Percentiles rank a stretch among this genome's conserved stretches.
Conservation (phyloP, 345 rosid genomes). For the Garcia nutans region DNA sequence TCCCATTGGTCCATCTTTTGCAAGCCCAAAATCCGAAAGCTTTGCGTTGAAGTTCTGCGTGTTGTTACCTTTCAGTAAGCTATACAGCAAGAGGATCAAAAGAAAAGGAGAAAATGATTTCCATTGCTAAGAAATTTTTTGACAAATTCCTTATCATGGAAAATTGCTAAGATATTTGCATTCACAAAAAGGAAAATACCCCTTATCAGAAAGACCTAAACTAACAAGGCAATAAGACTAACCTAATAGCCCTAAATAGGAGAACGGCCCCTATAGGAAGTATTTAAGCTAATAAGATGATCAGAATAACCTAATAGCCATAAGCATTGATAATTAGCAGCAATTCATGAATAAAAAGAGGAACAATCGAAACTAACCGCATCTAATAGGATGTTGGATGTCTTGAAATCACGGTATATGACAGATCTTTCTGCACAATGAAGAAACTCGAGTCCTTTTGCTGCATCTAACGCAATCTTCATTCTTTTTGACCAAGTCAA, state of each 20-base stretch:
- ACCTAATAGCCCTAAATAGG: not conserved
- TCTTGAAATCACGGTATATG: slow-evolving; percentile 97
- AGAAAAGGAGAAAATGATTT: slow-evolving; percentile 8
- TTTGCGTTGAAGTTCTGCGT: slow-evolving; percentile 82
- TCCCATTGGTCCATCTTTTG: slow-evolving; percentile 98
- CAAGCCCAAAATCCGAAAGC: slow-evolving; percentile 94
- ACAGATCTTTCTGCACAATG: slow-evolving; percentile 86
- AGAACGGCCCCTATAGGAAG: slow-evolving; percentile 1
- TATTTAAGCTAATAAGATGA: not conserved
- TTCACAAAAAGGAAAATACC: slow-evolving; percentile 2
- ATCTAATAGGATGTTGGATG: slow-evolving; percentile 91
- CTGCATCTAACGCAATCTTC: slow-evolving; percentile 91
- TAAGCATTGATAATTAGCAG: not conserved
- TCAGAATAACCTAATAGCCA: not conserved
- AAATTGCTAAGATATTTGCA: not conserved
- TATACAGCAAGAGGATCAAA: slow-evolving; percentile 24
- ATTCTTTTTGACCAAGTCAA: slow-evolving; percentile 92
- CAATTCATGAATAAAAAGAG: not conserved
- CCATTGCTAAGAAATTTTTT: not conserved
- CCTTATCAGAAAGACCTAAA: not conserved
- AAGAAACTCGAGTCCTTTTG: slow-evolving; percentile 94
- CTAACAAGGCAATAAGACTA: not conserved
- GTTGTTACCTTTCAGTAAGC: slow-evolving; percentile 9
- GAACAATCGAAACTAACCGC: no score
- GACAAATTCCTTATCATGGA: not conserved